A percentile compares a stretch with the other conserved stretches of the same genome.
Evolutionary conservation across 2,329 filamentous ascomycete genomes (phyloP).

Genomic region (Colletotrichum neosansevieriae): DNA sequence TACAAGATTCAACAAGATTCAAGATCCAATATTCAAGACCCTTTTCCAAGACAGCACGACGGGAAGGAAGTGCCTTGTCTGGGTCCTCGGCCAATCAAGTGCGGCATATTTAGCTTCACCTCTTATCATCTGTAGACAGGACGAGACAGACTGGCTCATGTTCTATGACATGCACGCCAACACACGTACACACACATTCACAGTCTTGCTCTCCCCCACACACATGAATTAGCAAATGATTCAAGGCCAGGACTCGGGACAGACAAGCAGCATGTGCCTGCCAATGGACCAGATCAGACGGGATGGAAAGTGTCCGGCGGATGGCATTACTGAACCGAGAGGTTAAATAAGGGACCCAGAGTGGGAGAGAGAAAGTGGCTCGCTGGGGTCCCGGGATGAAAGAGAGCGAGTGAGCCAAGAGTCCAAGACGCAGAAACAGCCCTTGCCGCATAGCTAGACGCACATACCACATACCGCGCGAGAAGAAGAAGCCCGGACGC

Average conservation of each 20-base stretch:
- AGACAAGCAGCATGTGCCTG: background rate
- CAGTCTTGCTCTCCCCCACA: background rate
- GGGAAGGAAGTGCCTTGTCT: constrained; percentile 21
- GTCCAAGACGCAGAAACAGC: background rate
- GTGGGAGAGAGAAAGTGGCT: background rate
- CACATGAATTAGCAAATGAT: background rate
- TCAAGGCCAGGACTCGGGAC: background rate
- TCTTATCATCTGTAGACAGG: no score
- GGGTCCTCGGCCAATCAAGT: constrained; percentile 1
- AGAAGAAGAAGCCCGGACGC: background rate
- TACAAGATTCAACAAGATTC: background rate
- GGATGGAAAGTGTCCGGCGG: constrained; percentile 2
- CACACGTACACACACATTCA: background rate
- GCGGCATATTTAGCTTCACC: background rate
- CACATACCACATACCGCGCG: constrained; percentile 32
- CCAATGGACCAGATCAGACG: background rate
- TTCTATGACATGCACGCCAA: no score
- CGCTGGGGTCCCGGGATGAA: background rate
- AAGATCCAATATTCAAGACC: background rate
- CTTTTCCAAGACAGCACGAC: constrained; percentile 2
- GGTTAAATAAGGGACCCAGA: constrained; percentile 5
- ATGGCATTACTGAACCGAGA: constrained; percentile 4
- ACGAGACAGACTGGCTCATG: background rate
- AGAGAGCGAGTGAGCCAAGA: background rate
- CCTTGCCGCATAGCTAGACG: constrained; percentile 34